Evolutionary conservation across 2,329 filamentous ascomycete genomes (phyloP).

Genomic region (Colletotrichum sp.): DNA sequence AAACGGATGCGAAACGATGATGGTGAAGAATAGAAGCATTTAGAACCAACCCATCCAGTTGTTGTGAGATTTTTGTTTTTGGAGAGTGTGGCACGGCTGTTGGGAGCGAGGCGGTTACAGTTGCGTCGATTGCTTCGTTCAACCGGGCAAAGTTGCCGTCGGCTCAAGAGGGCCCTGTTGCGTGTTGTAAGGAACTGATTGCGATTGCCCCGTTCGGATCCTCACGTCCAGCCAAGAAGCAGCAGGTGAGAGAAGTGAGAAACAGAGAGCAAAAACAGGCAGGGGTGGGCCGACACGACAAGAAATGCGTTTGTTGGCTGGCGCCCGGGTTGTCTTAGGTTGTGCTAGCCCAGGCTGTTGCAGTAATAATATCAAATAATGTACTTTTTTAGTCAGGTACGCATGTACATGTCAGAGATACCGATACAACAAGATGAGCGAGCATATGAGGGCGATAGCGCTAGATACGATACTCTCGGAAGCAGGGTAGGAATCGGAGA

Average conservation of each 20-base stretch:
- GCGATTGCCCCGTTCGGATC: neutral
- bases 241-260: neutral
- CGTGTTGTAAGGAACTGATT: neutral
- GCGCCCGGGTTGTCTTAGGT: conserved; percentile 12
- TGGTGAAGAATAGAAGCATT: neutral
- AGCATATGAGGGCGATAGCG: neutral
- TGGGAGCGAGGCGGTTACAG: neutral
- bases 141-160: neutral
- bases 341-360: conserved; percentile 9
- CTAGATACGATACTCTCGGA: neutral
- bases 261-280: neutral
- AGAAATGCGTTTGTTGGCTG: conserved; percentile 9
- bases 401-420: neutral
- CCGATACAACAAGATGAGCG: neutral
- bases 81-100: neutral
- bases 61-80: neutral
- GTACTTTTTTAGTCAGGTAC: neutral
- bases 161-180: neutral
- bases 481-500: neutral
- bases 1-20: neutral
- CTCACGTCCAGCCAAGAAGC: neutral
- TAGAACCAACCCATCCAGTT: neutral
- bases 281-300: conserved; percentile 7
- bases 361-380: neutral
- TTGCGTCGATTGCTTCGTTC: neutral